phyloP scores from a whole-genome alignment of 2,329 filamentous ascomycete species.

The Colletotrichum shisoi region DNA sequence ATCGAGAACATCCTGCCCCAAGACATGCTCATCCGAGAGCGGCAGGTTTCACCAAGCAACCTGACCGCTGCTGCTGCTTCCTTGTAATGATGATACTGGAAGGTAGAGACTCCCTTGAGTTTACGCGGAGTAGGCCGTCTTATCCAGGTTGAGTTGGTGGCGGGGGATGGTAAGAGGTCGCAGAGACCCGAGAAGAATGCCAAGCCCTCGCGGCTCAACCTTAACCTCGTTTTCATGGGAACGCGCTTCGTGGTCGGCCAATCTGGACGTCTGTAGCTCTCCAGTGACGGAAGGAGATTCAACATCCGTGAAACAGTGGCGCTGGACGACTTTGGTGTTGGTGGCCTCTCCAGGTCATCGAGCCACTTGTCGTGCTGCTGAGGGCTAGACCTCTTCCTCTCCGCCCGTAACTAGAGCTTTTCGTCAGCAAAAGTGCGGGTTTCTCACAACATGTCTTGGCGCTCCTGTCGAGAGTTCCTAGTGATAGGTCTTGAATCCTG shows the following conservation, averaged over 20 bases:
- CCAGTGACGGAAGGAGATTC: background rate
- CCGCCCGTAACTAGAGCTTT: background rate
- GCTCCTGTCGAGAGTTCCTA: background rate
- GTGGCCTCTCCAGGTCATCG: background rate
- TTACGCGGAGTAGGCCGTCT: background rate
- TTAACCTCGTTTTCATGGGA: background rate
- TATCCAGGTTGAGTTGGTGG: background rate
- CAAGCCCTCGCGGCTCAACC: background rate
- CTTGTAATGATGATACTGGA: background rate
- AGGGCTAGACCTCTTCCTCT: background rate
- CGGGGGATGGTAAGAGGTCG: background rate
- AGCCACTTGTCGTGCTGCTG: background rate
- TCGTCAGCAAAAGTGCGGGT: background rate
- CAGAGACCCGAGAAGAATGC: background rate
- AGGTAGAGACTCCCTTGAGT: background rate
- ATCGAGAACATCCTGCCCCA: background rate
- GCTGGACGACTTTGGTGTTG: conserved; percentile 4
- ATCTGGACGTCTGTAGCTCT: background rate
- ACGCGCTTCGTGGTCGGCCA: background rate
- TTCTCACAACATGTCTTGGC: conserved; percentile 10
- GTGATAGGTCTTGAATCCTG: conserved; percentile 2
- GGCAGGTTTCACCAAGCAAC: background rate
- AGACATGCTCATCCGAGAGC: conserved; percentile 7
- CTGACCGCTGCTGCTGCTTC: no score
- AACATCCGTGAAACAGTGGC: background rate